A percentile compares a stretch with the other conserved stretches of the same genome.
These are phyloP conservation scores for Lactarius psammicola DNA, from an alignment of 768 basidiomycete genomes.

Conservation along the genomic window DNA sequence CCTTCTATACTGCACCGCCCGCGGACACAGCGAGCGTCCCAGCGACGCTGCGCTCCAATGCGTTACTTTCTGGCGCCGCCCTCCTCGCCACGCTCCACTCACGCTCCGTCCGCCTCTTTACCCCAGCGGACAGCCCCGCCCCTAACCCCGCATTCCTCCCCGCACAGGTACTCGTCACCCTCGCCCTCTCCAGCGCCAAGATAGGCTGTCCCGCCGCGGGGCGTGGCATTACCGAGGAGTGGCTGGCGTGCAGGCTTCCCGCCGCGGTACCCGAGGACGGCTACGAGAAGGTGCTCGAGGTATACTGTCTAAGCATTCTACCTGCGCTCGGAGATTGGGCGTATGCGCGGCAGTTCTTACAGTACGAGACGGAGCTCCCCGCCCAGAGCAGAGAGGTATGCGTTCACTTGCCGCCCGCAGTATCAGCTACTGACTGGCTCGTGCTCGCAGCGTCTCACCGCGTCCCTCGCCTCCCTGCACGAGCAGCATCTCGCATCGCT, in stretches of 20 bases:
- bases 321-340: constrained; percentile 77
- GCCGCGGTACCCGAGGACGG: constrained; percentile 39
- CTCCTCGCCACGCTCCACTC: constrained; percentile 55
- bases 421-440: constrained; percentile 27
- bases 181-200: constrained; percentile 69
- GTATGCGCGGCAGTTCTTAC: constrained; percentile 72
- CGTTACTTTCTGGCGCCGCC: constrained; percentile 57
- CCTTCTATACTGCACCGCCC: constrained; percentile 59
- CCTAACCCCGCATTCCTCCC: constrained; percentile 60
- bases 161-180: constrained; percentile 63
- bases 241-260: constrained; percentile 62
- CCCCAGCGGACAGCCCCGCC: constrained; percentile 45
- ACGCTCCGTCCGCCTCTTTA: constrained; percentile 68
- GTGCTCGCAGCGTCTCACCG: constrained; percentile 11
- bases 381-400: constrained; percentile 51
- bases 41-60: constrained; percentile 48
- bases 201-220: constrained; percentile 59
- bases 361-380: constrained; percentile 66
- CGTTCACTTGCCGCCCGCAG: constrained; percentile 1
- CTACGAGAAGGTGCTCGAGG: constrained; percentile 72
- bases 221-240: constrained; percentile 69
- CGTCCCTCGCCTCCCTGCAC: constrained; percentile 19
- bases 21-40: constrained; percentile 47
- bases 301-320: constrained; percentile 72
- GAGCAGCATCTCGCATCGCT: constrained; percentile 21